Percentiles rank a stretch among this genome's conserved stretches.
Evolutionary conservation across 805 yeast species (phyloP).

Genomic region (Sugiyamaella qingdaonensis): DNA sequence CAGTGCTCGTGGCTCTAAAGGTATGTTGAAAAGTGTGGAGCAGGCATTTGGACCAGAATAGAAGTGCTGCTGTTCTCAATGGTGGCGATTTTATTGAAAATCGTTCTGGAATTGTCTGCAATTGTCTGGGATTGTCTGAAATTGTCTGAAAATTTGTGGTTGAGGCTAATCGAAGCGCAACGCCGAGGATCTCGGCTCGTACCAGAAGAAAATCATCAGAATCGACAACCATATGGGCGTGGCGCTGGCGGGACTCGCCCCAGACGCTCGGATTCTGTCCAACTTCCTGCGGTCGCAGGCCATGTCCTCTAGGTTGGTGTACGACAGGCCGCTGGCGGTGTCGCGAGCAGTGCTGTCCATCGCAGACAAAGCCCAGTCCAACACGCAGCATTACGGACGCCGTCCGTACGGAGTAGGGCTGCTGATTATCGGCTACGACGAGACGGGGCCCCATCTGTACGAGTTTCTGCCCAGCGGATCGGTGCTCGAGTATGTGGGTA

Average conservation of each 20-base stretch:
- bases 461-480: slow-evolving; percentile 97
- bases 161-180: slow-evolving; percentile 48
- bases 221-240: slow-evolving; percentile 93
- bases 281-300: slow-evolving; percentile 89
- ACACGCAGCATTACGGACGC: slow-evolving; percentile 93
- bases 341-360: slow-evolving; percentile 77
- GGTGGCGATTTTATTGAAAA: neutral
- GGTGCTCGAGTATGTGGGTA: slow-evolving; percentile 83
- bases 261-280: slow-evolving; percentile 93
- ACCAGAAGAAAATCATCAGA: slow-evolving; percentile 88
- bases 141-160: too few species aligned
- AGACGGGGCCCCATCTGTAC: slow-evolving; percentile 86
- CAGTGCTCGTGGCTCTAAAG: slow-evolving; percentile 88
- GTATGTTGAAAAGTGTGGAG: slow-evolving; percentile 16
- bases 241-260: slow-evolving; percentile 95
- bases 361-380: slow-evolving; percentile 95
- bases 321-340: slow-evolving; percentile 78
- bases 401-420: slow-evolving; percentile 99
- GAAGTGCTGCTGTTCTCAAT: neutral
- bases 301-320: slow-evolving; percentile 78
- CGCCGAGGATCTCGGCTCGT: slow-evolving; percentile 95
- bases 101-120: neutral
- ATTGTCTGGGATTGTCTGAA: too few species aligned
- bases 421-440: slow-evolving; percentile 85
- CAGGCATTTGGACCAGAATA: neutral